Base-by-base conservation (phyloP, 2,329 filamentous ascomycete genomes). In the Aspergillus hiratsukae region DNA sequence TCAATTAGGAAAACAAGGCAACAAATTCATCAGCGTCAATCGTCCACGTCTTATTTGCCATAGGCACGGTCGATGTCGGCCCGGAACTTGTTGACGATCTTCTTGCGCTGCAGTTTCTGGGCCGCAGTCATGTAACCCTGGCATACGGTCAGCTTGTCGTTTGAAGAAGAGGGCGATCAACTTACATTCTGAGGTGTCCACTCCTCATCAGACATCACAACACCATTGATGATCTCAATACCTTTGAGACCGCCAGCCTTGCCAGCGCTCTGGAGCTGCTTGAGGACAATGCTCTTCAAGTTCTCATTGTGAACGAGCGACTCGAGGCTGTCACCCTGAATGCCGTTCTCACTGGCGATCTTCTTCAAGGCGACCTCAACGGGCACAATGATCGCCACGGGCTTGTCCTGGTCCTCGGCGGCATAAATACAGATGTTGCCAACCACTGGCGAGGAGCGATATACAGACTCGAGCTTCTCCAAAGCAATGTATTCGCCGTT, bases 401-500 rank as follows among this genome's bases (percentile, higher is more conserved):
- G 90, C 69, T 90, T 90, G 60, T 84, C 81, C 73, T 90, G 84
- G 64, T 88, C 83, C 62, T 83, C 76, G 57, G 90, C 88, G 45
- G 90, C 92, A 69, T 94, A 89, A 45, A 96, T 83, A 80, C 94
- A 94, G 70, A 97, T 86, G 76, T 96, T 96, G 58, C 84, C 83
- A 21, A 96, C 90, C 9, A 88, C 83, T n/a, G 85, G 82, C 9
- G 83, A 84, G 48, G 90, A 87, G 60, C 92, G 87, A 78, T 97
- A 97, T 54, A 96, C 82, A 3, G 92, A 89, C 78, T 97, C 93
- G 58, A 97, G 86, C 80, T 92, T 97, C 80, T 97, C 93, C 3
- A 99, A 83, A 23, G 93, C 94, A 72, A 97, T 95, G 76, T 97
- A 97, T 80, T 97, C 93, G 65, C 93, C 93, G 58, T 92, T 91